Evolutionary conservation across 75 land plant genomes (phyloP), one percentile per base, ranked within the genome.

Genomic region (Picea glauca): DNA sequence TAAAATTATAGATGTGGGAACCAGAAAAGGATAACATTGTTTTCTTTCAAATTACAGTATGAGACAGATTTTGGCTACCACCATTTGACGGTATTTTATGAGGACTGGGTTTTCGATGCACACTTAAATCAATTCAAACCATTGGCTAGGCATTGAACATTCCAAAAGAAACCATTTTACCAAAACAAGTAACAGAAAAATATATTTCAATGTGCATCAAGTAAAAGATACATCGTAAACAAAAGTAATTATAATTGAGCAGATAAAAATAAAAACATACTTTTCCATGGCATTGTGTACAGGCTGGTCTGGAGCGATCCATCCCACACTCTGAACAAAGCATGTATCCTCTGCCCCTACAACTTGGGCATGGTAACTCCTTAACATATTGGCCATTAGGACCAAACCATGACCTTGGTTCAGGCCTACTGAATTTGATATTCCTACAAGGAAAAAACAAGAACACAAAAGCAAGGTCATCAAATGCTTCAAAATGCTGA

Each of bases 361-460:
- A 94, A 86, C 82, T 88, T 50, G 97, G 94, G 76, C 97, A 94
- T 66, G 97, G 97, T 33, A 94, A 72, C 83, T 91, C 93, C 62
- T 89, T 87, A 58, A 91, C 87, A 64, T 91, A 91, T 73, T 91
- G 93, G 8, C 93, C 93, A 81, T 89, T 91, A 73, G 93, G 93
- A 77, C 93, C 93, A 89, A 91, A 83, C 93, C 93, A 88, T 3
- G 93, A 88, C 76, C 89, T 86, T 18, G 81, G 77, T 74, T 88
- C 82, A 1, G 78, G 57, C 54, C 67, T 79, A 58, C 54, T 60
- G 7, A 80, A 75, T 58, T 3, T 58, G 15, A 57, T 38, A 77
- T 86, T 81, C 77, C 92, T 88, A 78, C 76, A 80, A 50, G 20
- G 23, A 58, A 38, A 76, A 81, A 26, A 26, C 62, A 62, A 35